Base-by-base conservation (phyloP, 345 rosid species). In the Populus ilicifolia region DNA sequence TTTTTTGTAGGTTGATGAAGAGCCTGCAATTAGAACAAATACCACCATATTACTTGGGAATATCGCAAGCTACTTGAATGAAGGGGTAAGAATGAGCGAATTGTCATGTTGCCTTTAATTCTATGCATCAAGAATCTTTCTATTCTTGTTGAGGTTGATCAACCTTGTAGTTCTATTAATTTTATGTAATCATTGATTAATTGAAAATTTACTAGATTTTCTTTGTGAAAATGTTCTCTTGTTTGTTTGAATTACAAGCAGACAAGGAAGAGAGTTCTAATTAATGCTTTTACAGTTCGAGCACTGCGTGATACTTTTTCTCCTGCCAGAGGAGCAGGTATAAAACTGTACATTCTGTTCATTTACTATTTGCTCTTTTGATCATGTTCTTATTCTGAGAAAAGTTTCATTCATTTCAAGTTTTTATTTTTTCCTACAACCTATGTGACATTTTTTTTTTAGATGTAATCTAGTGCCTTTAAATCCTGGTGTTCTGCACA, bases 251-350 rank as follows among this genome's bases (percentile, higher is more conserved):
- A 71, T 59, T 73, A 72, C 75, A 70, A 71, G 83, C 88, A 93
- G 99, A 93, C 94, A 8, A 91, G 98, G 89, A 96, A 93, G 81
- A 88, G 99, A 86, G 98, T 96, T 74, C 79, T 96, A 86, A 93
- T 96, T 63, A 96, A 96, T 88, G 99, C 99, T 75, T 96, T 96
- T 86, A 93, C 98, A 41, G 99, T 92, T 69, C 99, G 99, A 87
- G 99, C 99, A 63, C 70, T 96, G 84, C 93, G 97, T 64, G 99
- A 96, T 87, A 87, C 95, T 59, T 96, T 96, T 83, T 87, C 99
- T 83, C 97, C 95, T 85, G 99, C 99, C 77, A 91, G 99, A 80
- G 99, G 94, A 83, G 99, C 99, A 86, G 99, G 99, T 96, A 91
- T 74, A 73, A 75, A 54, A 77, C 29, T 75, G 43, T 69, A 21